Percentiles rank a stretch among this genome's conserved stretches.
Evolutionary conservation across 1,284 basidiomycete genomes (phyloP).

Genomic region (Ustilago loliicola): DNA sequence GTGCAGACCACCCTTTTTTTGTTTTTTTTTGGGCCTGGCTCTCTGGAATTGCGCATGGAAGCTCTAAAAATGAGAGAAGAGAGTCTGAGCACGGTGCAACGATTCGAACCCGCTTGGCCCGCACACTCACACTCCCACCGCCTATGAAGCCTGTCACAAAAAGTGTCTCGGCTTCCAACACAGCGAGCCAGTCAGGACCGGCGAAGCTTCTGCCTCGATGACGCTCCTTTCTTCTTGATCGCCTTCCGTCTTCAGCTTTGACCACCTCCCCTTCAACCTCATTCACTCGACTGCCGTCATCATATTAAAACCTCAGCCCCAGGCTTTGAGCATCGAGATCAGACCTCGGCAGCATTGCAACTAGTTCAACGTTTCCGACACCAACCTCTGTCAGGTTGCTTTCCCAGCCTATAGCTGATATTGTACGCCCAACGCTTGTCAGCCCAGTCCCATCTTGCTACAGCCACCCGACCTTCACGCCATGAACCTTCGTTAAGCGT

Average conservation of each 20-base stretch:
- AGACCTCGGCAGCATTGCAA: too few relatives aligned
- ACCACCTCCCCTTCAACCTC: neutral
- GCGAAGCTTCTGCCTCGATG: neutral
- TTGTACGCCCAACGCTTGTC: neutral
- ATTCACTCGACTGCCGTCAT: neutral
- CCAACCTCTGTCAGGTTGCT: too few relatives aligned
- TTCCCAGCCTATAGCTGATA: neutral
- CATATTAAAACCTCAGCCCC: too few relatives aligned
- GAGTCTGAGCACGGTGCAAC: constrained; percentile 1
- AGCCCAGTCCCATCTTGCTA: neutral
- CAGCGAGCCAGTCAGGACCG: too few relatives aligned
- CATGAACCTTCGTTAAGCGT: constrained; percentile 16
- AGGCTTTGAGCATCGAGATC: too few relatives aligned
- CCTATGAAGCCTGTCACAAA: too few relatives aligned
- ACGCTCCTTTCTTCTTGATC: neutral
- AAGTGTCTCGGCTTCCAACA: neutral
- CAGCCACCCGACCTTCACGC: neutral
- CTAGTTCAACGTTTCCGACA: too few relatives aligned
- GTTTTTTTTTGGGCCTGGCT: neutral
- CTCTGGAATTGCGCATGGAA: constrained; percentile 4
- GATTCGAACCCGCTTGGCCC: neutral
- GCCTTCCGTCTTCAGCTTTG: neutral
- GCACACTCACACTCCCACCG: too few relatives aligned
- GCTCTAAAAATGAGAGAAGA: neutral
- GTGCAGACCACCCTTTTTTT: neutral